These are phyloP conservation scores for Globisporangium emineosum DNA, from an alignment of 352 stramenopile genomes.

Conservation along the genomic window DNA sequence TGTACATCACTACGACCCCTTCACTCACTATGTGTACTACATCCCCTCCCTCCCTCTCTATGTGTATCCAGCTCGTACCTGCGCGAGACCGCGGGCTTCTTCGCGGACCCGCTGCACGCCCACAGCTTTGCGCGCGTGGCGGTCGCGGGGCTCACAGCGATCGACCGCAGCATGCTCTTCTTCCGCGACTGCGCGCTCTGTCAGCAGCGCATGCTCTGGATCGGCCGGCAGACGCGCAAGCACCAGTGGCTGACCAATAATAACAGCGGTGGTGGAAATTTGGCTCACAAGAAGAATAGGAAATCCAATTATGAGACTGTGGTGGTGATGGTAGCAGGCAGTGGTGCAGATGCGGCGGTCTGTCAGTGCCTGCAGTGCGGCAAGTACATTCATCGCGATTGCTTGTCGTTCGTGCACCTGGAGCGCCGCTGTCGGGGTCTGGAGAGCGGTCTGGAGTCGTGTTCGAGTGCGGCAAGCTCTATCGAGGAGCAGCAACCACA, in stretches of 20 bases:
- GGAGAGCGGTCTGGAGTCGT: constrained; percentile 8
- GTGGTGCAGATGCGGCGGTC: constrained; percentile 14
- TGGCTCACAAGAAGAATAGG: background rate
- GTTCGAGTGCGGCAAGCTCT: background rate
- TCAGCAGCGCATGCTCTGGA: constrained; percentile 39
- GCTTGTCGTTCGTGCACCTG: constrained; percentile 41
- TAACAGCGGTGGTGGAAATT: too few relatives aligned
- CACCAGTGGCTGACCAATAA: background rate
- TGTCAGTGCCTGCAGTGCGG: constrained; percentile 60
- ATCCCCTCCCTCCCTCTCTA: background rate
- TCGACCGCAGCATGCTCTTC: constrained; percentile 59
- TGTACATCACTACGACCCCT: background rate
- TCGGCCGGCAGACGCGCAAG: constrained; percentile 18
- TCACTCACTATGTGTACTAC: constrained; percentile 2
- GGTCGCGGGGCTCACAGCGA: constrained; percentile 29
- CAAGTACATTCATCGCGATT: constrained; percentile 52
- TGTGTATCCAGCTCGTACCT: constrained; percentile 32
- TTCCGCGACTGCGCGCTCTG: constrained; percentile 62
- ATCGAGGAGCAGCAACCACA: background rate
- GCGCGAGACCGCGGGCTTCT: constrained; percentile 30
- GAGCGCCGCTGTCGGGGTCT: constrained; percentile 47
- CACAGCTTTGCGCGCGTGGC: constrained; percentile 52
- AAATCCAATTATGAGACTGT: background rate
- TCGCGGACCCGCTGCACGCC: constrained; percentile 48
- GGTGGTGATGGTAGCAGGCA: background rate